A percentile compares a stretch with the other conserved stretches of the same genome.
phyloP scores from a whole-genome alignment of 257 asterid species.

The Fraxinus cuspidata region DNA sequence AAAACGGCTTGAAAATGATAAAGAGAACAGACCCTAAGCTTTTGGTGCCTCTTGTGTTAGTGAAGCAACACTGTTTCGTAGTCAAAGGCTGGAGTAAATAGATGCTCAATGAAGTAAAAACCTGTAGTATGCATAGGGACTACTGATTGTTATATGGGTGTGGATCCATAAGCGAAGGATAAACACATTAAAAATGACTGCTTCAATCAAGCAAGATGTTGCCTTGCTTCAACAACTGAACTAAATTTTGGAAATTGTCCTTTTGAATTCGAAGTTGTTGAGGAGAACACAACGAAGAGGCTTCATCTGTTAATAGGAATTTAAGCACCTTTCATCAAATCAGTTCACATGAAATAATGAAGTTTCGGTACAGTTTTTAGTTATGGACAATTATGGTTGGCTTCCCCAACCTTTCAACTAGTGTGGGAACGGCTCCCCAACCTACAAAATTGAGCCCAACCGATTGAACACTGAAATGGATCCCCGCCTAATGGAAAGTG shows the following conservation, averaged over 20 bases:
- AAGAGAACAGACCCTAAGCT: no score
- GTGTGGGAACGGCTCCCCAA: no score
- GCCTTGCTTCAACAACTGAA: neutral
- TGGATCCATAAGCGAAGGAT: neutral
- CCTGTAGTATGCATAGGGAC: neutral
- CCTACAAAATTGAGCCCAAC: conserved; percentile 43
- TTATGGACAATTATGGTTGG: no score
- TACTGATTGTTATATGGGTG: neutral
- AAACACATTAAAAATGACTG: neutral
- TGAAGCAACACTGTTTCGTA: neutral
- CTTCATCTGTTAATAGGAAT: neutral
- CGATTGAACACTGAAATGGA: no score
- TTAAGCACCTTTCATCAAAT: neutral
- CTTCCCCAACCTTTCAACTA: no score
- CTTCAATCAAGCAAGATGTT: neutral
- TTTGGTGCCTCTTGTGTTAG: neutral
- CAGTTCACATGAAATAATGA: no score
- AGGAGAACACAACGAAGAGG: neutral
- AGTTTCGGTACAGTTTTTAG: neutral
- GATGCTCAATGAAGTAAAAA: neutral
- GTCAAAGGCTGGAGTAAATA: neutral
- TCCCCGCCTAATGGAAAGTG: no score
- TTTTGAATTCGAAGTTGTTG: no score
- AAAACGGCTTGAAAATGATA: no score
- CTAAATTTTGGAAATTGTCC: neutral